Percentiles rank a stretch among this genome's conserved stretches.
Evolutionary conservation across 1,139 yeast species (phyloP).

Genomic region (Tardiomyces digboiensis): DNA sequence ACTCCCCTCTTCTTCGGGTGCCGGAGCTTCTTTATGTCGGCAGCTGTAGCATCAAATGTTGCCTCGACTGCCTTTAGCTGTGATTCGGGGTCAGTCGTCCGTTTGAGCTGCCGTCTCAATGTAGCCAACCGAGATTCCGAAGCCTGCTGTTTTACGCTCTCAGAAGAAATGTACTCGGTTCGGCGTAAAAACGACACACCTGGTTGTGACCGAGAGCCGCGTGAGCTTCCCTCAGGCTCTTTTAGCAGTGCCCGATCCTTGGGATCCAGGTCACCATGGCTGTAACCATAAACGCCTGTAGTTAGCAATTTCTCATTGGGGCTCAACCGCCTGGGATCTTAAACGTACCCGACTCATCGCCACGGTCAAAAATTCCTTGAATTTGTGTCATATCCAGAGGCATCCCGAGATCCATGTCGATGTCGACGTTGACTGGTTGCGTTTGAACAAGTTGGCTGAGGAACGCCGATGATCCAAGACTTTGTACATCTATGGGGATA

Average conservation of each 20-base stretch:
- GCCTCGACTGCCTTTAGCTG: slow-evolving; percentile 64
- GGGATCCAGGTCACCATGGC: slow-evolving; percentile 44
- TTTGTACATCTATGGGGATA: slow-evolving; percentile 34
- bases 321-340: too few relatives aligned
- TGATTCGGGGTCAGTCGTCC: slow-evolving; percentile 44
- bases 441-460: slow-evolving; percentile 69
- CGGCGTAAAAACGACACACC: slow-evolving; percentile 83
- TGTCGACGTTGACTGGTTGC: slow-evolving; percentile 55
- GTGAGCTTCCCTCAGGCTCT: slow-evolving; percentile 46
- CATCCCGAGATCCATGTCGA: slow-evolving; percentile 75
- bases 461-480: slow-evolving; percentile 48
- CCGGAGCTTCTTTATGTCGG: slow-evolving; percentile 35
- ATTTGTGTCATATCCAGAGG: slow-evolving; percentile 62
- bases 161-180: slow-evolving; percentile 74
- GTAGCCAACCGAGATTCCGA: background rate
- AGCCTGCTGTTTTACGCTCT: slow-evolving; percentile 15
- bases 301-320: background rate
- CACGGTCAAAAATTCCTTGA: slow-evolving; percentile 60
- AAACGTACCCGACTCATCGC: slow-evolving; percentile 44
- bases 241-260: slow-evolving; percentile 67
- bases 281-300: slow-evolving; percentile 7
- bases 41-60: slow-evolving; percentile 56
- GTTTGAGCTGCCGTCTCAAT: background rate
- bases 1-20: slow-evolving; percentile 76
- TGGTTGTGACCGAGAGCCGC: slow-evolving; percentile 41